These are phyloP conservation scores for Onygenales sp. DNA, from an alignment of 2,329 filamentous ascomycete genomes.

Conservation along the genomic window DNA sequence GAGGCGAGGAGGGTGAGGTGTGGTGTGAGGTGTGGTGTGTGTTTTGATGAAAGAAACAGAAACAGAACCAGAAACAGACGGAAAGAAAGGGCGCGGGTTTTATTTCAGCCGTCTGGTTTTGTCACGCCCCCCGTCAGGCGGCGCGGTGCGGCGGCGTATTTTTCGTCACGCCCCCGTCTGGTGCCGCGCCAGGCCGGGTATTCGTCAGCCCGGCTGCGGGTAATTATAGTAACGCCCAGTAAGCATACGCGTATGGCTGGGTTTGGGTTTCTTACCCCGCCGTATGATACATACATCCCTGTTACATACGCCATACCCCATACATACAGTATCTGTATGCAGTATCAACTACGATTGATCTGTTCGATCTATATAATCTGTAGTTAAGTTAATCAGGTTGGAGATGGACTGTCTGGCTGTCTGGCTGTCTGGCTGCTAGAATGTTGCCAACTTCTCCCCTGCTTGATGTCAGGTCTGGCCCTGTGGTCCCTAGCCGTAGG, in stretches of 20 bases:
- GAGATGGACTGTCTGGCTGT: neutral
- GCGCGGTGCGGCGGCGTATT: neutral
- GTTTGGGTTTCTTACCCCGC: neutral
- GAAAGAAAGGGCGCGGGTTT: neutral
- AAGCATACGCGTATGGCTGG: neutral
- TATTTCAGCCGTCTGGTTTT: neutral
- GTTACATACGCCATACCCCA: too few relatives aligned
- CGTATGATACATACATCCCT: neutral
- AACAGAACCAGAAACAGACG: neutral
- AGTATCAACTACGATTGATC: too few relatives aligned
- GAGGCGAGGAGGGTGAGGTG: neutral
- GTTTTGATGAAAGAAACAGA: neutral
- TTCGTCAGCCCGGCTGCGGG: slow-evolving; percentile 1
- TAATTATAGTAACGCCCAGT: neutral
- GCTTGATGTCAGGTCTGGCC: too few relatives aligned
- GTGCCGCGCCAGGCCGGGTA: neutral
- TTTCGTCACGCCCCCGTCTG: neutral
- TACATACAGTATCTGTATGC: too few relatives aligned
- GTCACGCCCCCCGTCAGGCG: neutral
- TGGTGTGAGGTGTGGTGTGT: neutral
- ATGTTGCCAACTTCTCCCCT: neutral
- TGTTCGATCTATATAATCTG: too few relatives aligned
- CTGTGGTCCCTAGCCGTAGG: too few relatives aligned
- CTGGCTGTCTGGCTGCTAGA: neutral
- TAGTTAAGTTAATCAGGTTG: neutral